Base-by-base conservation (phyloP, 176 grass and related monocot species). In the Pharus latifolius region DNA sequence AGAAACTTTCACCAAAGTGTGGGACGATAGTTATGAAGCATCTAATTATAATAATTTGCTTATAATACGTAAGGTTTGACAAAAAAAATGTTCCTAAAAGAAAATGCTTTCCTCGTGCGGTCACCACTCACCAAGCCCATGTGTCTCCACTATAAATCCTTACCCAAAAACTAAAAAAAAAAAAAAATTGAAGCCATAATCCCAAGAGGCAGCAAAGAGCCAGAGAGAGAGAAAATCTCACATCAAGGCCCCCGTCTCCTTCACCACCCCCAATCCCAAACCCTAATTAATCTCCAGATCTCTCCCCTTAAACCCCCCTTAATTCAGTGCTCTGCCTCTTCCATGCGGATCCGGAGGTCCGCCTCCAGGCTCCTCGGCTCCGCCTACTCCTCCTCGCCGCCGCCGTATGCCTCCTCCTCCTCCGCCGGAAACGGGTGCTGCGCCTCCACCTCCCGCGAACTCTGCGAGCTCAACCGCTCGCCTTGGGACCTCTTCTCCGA, bases 271-370 rank as follows among this genome's bases (percentile, higher is more conserved):
- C 63, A 63, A 69, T 73, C 47, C 14, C 67, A 61, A 80, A 71
- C 46, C 73, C 77, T 70, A 69, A 63, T 11, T 4, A 10, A 10
- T 40, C 60, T 13, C 2, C 56, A 73, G 52, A 87, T 84, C 68
- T 30, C 69, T 5, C n/a, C 15, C 4, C 28, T 25, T 10, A 1
- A 23, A 0, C 15, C 24, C 16, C 5, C 41, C 0, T n/a, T n/a
- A n/a, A n/a, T n/a, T n/a, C 0, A 0, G 12, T 11, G 10, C 9
- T 1, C 6, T 7, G 13, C 17, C 45, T 2, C 19, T 1, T 12
- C 56, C 78, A 91, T 76, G 88, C 65, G 64, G 70, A 86, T 91
- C 64, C 64, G 65, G 29, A 83, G 17, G 83, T 76, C 18, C 40
- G 59, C 83, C 49, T 56, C 70, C 16, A 72, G 61, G 44, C 51